Percentiles rank a stretch among this genome's conserved stretches.
Evolutionary conservation across 2,329 filamentous ascomycete genomes (phyloP).

Genomic region (Colletotrichum musae): DNA sequence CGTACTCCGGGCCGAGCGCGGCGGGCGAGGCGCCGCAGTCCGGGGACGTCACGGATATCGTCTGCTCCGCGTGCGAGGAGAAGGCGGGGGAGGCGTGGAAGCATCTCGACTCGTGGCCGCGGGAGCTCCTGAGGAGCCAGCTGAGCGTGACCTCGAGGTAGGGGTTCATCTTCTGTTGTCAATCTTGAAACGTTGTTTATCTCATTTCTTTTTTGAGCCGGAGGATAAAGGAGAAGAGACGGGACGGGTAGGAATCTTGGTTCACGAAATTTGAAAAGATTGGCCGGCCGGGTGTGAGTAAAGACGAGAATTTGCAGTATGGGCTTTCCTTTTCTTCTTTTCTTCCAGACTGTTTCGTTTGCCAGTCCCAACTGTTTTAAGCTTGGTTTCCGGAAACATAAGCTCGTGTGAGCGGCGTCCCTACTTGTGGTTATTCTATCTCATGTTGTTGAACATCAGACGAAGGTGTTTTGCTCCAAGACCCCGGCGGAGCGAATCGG

Average conservation of each 20-base stretch:
- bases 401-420: not conserved
- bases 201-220: too few relatives aligned
- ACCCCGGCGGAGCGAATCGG: too few relatives aligned
- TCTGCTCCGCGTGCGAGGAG: conserved; percentile 50
- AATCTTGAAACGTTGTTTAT: too few relatives aligned
- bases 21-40: conserved; percentile 56
- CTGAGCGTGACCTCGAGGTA: conserved; percentile 54
- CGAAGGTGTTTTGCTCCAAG: too few relatives aligned
- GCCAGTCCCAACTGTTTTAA: not conserved
- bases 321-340: not conserved
- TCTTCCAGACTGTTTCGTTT: not conserved
- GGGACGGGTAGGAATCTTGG: too few relatives aligned
- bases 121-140: conserved; percentile 57
- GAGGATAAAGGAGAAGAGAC: too few relatives aligned
- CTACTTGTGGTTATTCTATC: too few relatives aligned
- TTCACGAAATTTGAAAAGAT: too few relatives aligned
- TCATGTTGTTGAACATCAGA: conserved; percentile 25
- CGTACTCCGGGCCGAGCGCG: conserved; percentile 54
- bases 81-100: conserved; percentile 56
- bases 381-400: conserved; percentile 6
- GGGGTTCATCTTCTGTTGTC: conserved; percentile 46
- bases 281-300: too few relatives aligned
- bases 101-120: conserved; percentile 54
- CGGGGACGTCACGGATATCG: conserved; percentile 55
- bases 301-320: too few relatives aligned